phyloP scores from a whole-genome alignment of 164 flowering plant species.

The Tetracentron sinense region DNA sequence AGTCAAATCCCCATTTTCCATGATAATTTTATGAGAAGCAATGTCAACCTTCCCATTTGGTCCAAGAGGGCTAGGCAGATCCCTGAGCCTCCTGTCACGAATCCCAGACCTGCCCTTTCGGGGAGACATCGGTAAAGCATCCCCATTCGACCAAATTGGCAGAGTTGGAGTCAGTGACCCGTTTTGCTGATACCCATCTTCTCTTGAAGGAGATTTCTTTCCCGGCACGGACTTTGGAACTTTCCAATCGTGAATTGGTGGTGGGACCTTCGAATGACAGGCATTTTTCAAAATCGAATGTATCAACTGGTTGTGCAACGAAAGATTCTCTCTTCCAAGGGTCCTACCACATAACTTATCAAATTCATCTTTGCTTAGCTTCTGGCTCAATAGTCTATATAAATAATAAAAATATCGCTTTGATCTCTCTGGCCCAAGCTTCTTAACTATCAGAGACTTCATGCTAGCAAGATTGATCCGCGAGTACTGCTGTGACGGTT shows the following conservation, averaged over 20 bases:
- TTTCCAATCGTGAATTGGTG: conserved; percentile 39
- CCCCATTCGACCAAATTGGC: no score
- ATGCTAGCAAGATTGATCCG: conserved; percentile 35
- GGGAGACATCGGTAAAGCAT: no score
- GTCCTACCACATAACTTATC: conserved; percentile 56
- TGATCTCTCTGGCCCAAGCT: conserved; percentile 74
- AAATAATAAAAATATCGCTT: conserved; percentile 60
- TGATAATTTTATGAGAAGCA: conserved; percentile 30
- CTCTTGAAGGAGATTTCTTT: no score
- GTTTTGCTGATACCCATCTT: no score
- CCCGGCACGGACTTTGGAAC: conserved; percentile 21
- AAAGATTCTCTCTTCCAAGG: no score
- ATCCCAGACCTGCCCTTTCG: no score
- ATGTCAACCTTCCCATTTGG: conserved; percentile 62
- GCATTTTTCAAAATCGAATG: conserved; percentile 79
- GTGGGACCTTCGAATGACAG: conserved; percentile 63
- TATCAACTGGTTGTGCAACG: conserved; percentile 28
- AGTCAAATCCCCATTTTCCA: no score
- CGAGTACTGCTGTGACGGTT: no score
- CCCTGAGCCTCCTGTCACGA: conserved; percentile 40
- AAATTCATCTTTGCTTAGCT: conserved; percentile 74
- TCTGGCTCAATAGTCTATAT: conserved; percentile 66
- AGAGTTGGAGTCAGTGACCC: no score
- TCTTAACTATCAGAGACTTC: conserved; percentile 78
- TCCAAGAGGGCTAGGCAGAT: conserved; percentile 74